phyloP scores from a whole-genome alignment of 2,329 filamentous ascomycete genomes.

The Blastomyces emzantsi region DNA sequence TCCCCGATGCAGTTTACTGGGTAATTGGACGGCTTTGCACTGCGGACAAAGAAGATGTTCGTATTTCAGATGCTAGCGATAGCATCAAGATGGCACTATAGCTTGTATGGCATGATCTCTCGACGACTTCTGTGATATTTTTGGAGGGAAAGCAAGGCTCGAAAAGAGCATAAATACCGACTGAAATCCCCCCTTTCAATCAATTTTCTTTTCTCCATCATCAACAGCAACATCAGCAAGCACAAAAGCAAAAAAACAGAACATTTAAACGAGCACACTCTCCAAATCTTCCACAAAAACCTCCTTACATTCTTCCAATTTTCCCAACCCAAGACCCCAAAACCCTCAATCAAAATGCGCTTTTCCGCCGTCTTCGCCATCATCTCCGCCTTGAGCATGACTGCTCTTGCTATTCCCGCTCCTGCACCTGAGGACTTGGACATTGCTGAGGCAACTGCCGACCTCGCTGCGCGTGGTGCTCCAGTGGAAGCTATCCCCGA shows the following conservation, averaged over 20 bases:
- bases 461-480: neutral
- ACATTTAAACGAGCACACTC: neutral
- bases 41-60: neutral
- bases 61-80: neutral
- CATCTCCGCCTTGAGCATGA: conserved; percentile 6
- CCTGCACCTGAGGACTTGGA: neutral
- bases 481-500: neutral
- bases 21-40: neutral
- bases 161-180: neutral
- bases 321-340: neutral
- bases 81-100: neutral
- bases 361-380: neutral
- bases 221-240: neutral
- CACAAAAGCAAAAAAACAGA: neutral
- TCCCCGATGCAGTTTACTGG: neutral
- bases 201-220: neutral
- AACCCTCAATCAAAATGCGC: conserved; percentile 3
- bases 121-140: neutral
- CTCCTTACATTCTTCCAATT: neutral
- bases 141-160: neutral
- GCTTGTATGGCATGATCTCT: neutral
- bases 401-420: neutral
- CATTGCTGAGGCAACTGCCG: neutral
- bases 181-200: neutral
- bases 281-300: neutral